phyloP scores from a whole-genome alignment of 2,329 filamentous ascomycete genomes.

The Dryadomyces quercivorus region DNA sequence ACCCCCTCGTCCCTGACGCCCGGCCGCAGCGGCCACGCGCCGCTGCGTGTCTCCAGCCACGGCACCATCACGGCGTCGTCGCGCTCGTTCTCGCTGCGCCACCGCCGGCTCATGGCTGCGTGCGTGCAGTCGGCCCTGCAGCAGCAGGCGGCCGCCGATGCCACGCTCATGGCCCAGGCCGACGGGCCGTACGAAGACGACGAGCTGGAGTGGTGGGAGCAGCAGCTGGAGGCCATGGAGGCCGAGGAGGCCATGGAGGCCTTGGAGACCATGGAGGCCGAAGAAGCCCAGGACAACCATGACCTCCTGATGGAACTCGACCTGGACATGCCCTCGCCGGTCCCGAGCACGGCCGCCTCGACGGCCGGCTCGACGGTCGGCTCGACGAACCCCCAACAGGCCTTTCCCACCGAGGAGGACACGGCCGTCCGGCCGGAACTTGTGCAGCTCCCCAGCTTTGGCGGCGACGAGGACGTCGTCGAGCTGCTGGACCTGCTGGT shows the following conservation, averaged over 20 bases:
- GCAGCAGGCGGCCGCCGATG: slow-evolving; percentile 11
- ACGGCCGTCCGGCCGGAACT: neutral
- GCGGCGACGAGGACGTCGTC: slow-evolving; percentile 6
- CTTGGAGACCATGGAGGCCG: too few species aligned
- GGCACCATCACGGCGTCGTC: neutral
- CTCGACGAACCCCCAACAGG: too few species aligned
- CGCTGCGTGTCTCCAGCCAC: neutral
- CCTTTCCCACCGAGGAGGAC: neutral
- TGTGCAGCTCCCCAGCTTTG: slow-evolving; percentile 4
- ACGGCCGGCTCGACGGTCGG: too few species aligned
- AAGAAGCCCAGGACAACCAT: neutral
- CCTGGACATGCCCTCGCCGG: neutral
- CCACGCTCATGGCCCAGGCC: slow-evolving; percentile 7
- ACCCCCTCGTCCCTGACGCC: neutral
- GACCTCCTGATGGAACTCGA: too few species aligned
- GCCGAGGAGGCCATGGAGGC: neutral
- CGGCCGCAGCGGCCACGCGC: neutral
- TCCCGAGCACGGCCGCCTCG: neutral
- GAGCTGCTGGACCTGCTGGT: slow-evolving; percentile 2
- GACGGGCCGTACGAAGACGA: slow-evolving; percentile 5
- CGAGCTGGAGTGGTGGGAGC: slow-evolving; percentile 10
- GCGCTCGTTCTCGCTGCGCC: slow-evolving; percentile 3
- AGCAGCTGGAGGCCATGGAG: neutral
- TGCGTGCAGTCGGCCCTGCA: slow-evolving; percentile 9
- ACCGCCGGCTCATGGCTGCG: slow-evolving; percentile 8